Evolutionary conservation across 2,329 filamentous ascomycete genomes (phyloP).

Genomic region (Pyrenophora tritici-repentis): DNA sequence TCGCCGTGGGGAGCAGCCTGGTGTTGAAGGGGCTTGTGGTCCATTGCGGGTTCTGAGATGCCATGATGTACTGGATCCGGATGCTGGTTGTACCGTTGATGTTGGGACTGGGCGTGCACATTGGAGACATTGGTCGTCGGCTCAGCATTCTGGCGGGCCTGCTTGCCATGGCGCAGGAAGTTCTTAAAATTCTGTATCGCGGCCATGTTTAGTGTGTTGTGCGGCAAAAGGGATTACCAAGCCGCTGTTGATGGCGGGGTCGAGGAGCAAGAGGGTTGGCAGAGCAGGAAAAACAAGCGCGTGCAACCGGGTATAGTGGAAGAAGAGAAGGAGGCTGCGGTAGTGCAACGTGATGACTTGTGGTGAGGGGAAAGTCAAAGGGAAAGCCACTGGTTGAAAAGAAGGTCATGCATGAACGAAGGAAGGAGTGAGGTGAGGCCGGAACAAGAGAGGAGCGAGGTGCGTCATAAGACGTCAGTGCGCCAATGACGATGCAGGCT

Average conservation of each 20-base stretch:
- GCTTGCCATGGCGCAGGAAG: constrained; percentile 97
- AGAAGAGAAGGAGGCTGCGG: constrained; percentile 15
- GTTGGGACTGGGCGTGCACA: constrained; percentile 64
- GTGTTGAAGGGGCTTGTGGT: constrained; percentile 59
- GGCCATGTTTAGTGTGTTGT: constrained; percentile 56
- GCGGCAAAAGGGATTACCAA: constrained; percentile 12
- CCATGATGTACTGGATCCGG: constrained; percentile 60
- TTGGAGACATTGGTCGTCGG: constrained; percentile 67
- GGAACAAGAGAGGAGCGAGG: constrained; percentile 31
- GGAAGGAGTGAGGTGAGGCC: constrained; percentile 16
- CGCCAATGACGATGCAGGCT: constrained; percentile 32
- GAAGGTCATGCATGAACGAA: constrained; percentile 29
- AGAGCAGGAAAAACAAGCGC: constrained; percentile 16
- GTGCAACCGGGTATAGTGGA: constrained; percentile 22
- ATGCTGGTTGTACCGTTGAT: constrained; percentile 58
- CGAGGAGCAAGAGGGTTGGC: constrained; percentile 20
- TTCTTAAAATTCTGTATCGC: constrained; percentile 96
- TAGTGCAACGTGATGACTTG: constrained; percentile 18
- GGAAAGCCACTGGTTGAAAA: constrained; percentile 24
- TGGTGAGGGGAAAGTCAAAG: constrained; percentile 15
- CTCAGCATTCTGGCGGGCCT: constrained; percentile 74
- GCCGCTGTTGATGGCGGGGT: constrained; percentile 26
- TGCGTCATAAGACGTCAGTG: constrained; percentile 15
- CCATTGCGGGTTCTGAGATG: constrained; percentile 62
- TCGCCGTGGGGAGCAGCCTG: constrained; percentile 58